Base-by-base conservation (phyloP, 169 alveolate species). In the Plasmodium fragile region DNA sequence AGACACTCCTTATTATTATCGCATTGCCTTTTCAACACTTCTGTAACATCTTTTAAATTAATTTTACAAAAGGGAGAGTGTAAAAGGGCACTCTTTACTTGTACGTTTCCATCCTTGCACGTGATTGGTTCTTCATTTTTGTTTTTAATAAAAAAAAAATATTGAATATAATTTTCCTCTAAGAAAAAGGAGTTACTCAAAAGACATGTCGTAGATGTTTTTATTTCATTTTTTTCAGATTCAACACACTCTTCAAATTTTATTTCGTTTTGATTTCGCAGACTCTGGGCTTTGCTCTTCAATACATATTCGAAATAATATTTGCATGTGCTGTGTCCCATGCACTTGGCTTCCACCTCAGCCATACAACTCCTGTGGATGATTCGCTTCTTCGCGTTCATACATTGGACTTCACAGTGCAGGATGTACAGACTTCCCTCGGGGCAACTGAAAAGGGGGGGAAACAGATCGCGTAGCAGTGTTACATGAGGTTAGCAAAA, bases 111-210 rank as follows among this genome's bases (percentile, higher is more conserved):
- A 45, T 52, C 70, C 30, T 53, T 72, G 52, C 93, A 85, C 8
- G 43, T 39, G 30, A 85, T 22, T 34, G 83, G 83, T 28, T 85
- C 93, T 18, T 52, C 55, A 85, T 85, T 85, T 22, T 85, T 85
- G 53, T 85, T 85, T 11, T 85, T 85, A 18, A 85, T 34, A 32
- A 85, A 52, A 75, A 85, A 85, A 25, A 49, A 73, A 85, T 85
- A 85, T 10, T 73, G 77, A 49, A 73, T 25, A 22, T 28, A 28
- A 55, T 10, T 18, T 18, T 85, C 84, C 11, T 85, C 93, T n/a
- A 85, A 39, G 4, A 52, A 4, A 34, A 85, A 85, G 1, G 81
- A 73, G n/a, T 22, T 28, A 18, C 84, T 73, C 43, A 85, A 34
- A 7, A 73, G 41, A 53, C 93, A 85, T 3, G 93, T 85, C 0